Evolutionary conservation across 2,329 filamentous ascomycete genomes (phyloP), one percentile per base, ranked within the genome.

Genomic region (Scedosporium dehoogii): DNA sequence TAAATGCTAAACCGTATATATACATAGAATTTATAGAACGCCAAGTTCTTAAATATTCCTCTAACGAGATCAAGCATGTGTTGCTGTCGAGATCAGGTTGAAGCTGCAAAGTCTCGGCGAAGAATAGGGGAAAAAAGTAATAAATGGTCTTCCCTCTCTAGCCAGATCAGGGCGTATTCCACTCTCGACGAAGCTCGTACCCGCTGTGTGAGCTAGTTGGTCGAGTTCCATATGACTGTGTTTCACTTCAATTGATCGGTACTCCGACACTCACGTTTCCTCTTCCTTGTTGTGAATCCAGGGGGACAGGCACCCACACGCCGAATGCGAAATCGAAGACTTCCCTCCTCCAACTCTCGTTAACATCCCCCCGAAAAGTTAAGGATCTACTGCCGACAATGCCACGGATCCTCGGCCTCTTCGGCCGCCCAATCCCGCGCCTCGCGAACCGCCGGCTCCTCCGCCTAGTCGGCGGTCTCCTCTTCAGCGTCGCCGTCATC

Each of bases 401-500:
- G 79, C 78, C 78, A 73, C 66, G 74, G 73, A 23, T 62, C 7
- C 60, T 63, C n/a, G 64, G 59, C 27, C 51, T 83, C 51, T 77
- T 80, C 60, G 80, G 81, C 60, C 75, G 78, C 60, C 76, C 78
- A 16, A 68, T 84, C 65, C 77, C 79, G 64, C 79, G 79, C 61
- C 72, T 86, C 63, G 73, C 76, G 55, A 75, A 82, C 23, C 80
- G 82, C 57, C 81, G 81, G 62, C 72, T 85, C 65, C 79, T 79
- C 18, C 70, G 81, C 60, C 73, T 86, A 23, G 74, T 86, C 48
- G 73, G 78, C 62, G 70, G 74, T 62, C 73, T 86, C 56, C 76
- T 79, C 64, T 65, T 84, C 46, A 81, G 85, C 66, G 81, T 81
- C 63, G 68, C 86, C 63, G 75, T 81, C 67, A 78, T 78, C 55